phyloP scores from a whole-genome alignment of 257 asterid genomes.

The Solanum pinnatisectum region DNA sequence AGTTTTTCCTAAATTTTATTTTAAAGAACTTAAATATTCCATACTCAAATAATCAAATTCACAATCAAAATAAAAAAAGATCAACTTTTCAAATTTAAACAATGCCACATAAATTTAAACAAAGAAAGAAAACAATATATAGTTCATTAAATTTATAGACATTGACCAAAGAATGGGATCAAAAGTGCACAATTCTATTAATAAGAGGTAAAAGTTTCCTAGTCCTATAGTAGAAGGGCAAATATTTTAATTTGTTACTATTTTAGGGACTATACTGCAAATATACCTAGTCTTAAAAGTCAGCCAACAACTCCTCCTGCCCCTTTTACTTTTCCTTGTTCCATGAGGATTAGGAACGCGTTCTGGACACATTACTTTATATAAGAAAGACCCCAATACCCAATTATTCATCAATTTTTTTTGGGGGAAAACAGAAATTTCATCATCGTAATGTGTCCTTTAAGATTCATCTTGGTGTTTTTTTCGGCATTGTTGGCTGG shows the following conservation, averaged over 20 bases:
- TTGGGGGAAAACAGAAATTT: not conserved
- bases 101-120: no score
- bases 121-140: not conserved
- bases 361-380: not conserved
- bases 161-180: not conserved
- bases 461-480: constrained; percentile 43
- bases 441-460: constrained; percentile 33
- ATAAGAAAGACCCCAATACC: not conserved
- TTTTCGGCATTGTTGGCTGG: constrained; percentile 46
- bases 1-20: not conserved
- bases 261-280: not conserved
- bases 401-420: not conserved
- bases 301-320: constrained; percentile 7
- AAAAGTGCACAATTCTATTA: not conserved
- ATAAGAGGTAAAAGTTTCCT: not conserved
- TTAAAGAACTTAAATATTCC: not conserved
- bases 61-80: not conserved
- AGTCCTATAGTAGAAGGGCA: not conserved
- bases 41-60: no score
- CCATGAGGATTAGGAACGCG: constrained; percentile 1
- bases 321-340: not conserved
- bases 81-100: not conserved
- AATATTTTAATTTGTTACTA: not conserved
- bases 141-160: not conserved
- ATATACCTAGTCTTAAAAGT: not conserved